Percentiles rank a stretch among this genome's conserved stretches.
Evolutionary conservation across 2,329 filamentous ascomycete species (phyloP).

Genomic region (Xylaria sp.): DNA sequence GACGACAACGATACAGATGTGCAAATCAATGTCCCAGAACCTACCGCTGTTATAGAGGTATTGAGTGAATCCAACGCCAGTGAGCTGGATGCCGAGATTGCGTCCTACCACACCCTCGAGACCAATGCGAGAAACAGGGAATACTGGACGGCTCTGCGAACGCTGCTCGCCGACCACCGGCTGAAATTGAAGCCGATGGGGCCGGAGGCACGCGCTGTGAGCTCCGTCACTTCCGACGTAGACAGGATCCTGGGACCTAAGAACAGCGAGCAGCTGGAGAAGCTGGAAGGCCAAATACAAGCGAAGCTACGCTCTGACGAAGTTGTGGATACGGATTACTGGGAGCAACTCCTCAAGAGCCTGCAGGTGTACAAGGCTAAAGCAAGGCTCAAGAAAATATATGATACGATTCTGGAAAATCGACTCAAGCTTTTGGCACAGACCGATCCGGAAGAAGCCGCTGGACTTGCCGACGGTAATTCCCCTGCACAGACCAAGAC

Average conservation of each 20-base stretch:
- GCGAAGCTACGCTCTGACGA: constrained; percentile 88
- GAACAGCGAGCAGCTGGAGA: constrained; percentile 84
- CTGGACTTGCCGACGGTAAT: constrained; percentile 51
- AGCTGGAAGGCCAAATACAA: constrained; percentile 86
- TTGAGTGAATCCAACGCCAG: constrained; percentile 73
- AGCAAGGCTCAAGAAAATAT: constrained; percentile 82
- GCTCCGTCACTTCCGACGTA: constrained; percentile 86
- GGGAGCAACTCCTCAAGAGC: constrained; percentile 90
- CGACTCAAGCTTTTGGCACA: constrained; percentile 74
- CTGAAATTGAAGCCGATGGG: constrained; percentile 71
- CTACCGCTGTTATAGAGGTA: constrained; percentile 81
- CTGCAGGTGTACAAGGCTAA: constrained; percentile 92
- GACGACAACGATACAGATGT: constrained; percentile 84
- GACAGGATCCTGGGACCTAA: constrained; percentile 89
- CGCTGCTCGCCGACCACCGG: constrained; percentile 81
- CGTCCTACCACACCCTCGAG: constrained; percentile 83
- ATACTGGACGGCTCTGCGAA: constrained; percentile 92
- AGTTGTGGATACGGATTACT: constrained; percentile 95
- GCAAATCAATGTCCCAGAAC: constrained; percentile 80
- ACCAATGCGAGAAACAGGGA: constrained; percentile 79
- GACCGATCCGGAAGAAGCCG: constrained; percentile 75
- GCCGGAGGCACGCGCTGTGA: constrained; percentile 78
- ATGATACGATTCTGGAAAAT: constrained; percentile 77
- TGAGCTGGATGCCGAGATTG: constrained; percentile 85
- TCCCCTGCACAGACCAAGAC: constrained; percentile 52